Conservation (phyloP, 2,329 filamentous ascomycete species). For the Trichoderma endophyticum region DNA sequence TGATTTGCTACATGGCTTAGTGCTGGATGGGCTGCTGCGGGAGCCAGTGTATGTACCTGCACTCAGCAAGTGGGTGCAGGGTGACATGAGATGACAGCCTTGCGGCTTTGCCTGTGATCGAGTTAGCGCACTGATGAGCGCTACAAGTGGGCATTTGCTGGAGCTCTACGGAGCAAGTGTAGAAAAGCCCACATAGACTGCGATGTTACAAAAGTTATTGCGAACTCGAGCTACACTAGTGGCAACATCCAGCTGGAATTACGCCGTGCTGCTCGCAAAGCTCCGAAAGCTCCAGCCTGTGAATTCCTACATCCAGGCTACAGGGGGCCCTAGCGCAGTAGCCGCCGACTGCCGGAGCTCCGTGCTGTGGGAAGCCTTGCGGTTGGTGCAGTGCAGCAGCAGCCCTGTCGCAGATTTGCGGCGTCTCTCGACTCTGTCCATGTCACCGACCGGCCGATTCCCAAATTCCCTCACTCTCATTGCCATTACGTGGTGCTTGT, state of each 20-base stretch:
- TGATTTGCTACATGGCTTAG: background rate
- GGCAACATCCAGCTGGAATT: background rate
- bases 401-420: background rate
- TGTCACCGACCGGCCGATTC: background rate
- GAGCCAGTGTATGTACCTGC: background rate
- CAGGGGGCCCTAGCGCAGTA: conserved; percentile 6
- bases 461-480: conserved; percentile 13
- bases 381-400: background rate
- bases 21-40: background rate
- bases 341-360: conserved; percentile 17
- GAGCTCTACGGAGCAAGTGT: background rate
- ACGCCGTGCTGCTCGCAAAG: conserved; percentile 3
- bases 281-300: background rate
- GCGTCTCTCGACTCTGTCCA: background rate
- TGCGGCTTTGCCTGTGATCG: background rate
- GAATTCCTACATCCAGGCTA: background rate
- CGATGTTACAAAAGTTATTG: background rate
- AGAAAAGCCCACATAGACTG: background rate
- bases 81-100: background rate
- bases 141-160: background rate
- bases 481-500: conserved; percentile 18
- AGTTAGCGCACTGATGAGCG: background rate
- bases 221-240: background rate
- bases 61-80: background rate
- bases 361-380: background rate